Evolutionary conservation across 306 rosid genomes (phyloP).

Genomic region (Albizia julibrissin): DNA sequence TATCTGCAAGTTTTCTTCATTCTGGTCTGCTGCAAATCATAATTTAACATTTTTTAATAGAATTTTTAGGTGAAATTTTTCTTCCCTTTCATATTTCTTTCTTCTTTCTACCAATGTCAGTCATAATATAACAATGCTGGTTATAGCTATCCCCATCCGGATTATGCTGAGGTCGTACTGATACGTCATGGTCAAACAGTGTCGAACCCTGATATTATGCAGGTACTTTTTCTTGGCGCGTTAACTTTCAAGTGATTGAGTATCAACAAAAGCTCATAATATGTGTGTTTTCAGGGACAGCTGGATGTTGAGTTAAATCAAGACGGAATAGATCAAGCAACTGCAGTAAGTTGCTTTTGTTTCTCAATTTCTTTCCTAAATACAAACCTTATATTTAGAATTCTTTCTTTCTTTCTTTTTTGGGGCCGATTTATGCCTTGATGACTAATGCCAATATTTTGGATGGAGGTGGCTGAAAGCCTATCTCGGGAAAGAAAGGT

Average conservation of each 20-base stretch:
- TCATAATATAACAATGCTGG: slow-evolving; percentile 16
- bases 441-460: slow-evolving; percentile 23
- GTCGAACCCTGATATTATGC: slow-evolving; percentile 76
- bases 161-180: slow-evolving; percentile 68
- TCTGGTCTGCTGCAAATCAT: background rate
- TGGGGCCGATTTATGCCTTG: slow-evolving; percentile 5
- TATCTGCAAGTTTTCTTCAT: background rate
- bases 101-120: slow-evolving; percentile 7
- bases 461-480: slow-evolving; percentile 69
- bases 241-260: background rate
- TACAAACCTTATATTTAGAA: background rate
- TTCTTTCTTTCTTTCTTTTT: slow-evolving; percentile 9
- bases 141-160: slow-evolving; percentile 45
- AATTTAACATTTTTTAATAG: background rate
- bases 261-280: too few species aligned
- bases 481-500: slow-evolving; percentile 71
- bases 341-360: slow-evolving; percentile 56
- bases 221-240: slow-evolving; percentile 46
- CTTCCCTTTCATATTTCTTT: background rate
- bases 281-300: slow-evolving; percentile 59
- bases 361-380: slow-evolving; percentile 14
- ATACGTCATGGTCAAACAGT: slow-evolving; percentile 88
- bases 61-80: background rate
- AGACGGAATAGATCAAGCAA: slow-evolving; percentile 84
- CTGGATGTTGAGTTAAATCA: slow-evolving; percentile 83